Base-by-base conservation (phyloP, 2,329 filamentous ascomycete genomes). In the Epichloe gansuensis region DNA sequence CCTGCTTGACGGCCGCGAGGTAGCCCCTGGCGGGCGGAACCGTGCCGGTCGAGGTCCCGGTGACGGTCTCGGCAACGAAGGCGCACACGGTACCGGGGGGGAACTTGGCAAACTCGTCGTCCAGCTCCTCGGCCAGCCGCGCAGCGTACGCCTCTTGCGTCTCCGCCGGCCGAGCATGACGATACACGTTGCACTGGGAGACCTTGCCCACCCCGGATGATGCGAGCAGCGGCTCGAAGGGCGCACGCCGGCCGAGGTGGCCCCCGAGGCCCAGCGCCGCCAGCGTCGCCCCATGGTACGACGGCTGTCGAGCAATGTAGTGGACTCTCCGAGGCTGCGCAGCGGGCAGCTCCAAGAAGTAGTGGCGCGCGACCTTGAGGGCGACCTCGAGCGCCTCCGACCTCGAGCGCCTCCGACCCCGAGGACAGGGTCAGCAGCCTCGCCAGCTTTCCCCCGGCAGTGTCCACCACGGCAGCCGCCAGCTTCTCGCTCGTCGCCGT, bases 1-100 rank as follows among this genome's bases (percentile, higher is more conserved):
- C 68, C 0, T 63, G 60, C 49, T 73, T 70, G 53, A 81, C 68
- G 8, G 73, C 75, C n/a, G 68, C 60, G 55, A 81, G 73, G 51
- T 84, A 84, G 0, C 77, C 78, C 1, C 64, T 60, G 0, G 75
- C 66, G 0, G 78, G 60, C 0, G 76, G 68, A 0, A 77, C 72
- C 51, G 73, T 77, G 2, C 78, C 80, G 1, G 75, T 61, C 0
- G 74, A 72, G 6, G 73, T 71, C 1, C 72, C 71, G 3, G 72
- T 64, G n/a, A 76, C 65, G 0, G 75, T 71, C 59, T 79, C 76
- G 0, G 72, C 74, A 1, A 77, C 59, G 52, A 78, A 77, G 0
- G 72, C 74, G 47, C 68, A 66, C 6, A 77, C 70, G 0, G 59
- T 76, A 1, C 71, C 60, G 0, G 75, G 69, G 0, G 0, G 0